phyloP scores from a whole-genome alignment of 2,329 filamentous ascomycete species.

The Epichloe sp. region DNA sequence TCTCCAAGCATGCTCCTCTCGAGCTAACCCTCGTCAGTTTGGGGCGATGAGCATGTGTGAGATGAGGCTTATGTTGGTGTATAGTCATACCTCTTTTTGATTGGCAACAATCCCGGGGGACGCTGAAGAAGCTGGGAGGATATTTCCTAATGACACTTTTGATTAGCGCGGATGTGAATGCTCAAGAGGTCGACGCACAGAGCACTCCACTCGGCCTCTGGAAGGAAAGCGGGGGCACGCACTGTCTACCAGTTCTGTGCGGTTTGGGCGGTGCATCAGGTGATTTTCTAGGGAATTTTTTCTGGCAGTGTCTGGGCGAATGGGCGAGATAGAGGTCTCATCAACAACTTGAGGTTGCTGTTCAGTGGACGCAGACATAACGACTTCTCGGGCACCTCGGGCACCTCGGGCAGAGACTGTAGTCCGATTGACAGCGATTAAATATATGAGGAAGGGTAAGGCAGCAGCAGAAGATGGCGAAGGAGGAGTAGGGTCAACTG shows the following conservation, averaged over 20 bases:
- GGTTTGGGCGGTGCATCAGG: slow-evolving; percentile 58
- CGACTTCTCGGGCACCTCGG: background rate
- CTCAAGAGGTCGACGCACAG: background rate
- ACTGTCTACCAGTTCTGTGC: slow-evolving; percentile 71
- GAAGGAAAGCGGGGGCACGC: slow-evolving; percentile 18
- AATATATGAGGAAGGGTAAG: background rate
- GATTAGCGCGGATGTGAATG: slow-evolving; percentile 7
- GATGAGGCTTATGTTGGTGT: background rate
- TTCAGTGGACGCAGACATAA: slow-evolving; percentile 18
- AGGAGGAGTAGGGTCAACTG: background rate
- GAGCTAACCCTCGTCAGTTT: slow-evolving; percentile 31
- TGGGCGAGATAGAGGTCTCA: slow-evolving; percentile 38
- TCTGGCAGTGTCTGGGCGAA: slow-evolving; percentile 37
- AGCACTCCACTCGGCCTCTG: background rate
- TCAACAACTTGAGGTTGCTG: slow-evolving; percentile 25
- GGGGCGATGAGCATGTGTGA: background rate
- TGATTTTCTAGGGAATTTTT: slow-evolving; percentile 63
- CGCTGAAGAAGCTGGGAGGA: slow-evolving; percentile 66
- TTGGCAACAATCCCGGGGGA: slow-evolving; percentile 69
- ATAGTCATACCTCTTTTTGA: slow-evolving; percentile 51
- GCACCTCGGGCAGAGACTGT: background rate
- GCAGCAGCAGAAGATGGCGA: background rate
- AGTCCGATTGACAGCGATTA: background rate
- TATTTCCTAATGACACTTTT: slow-evolving; percentile 53
- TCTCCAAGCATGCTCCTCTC: slow-evolving; percentile 81